phyloP scores from a whole-genome alignment of 2,329 filamentous ascomycete genomes.

The Hypomyces perniciosus region DNA sequence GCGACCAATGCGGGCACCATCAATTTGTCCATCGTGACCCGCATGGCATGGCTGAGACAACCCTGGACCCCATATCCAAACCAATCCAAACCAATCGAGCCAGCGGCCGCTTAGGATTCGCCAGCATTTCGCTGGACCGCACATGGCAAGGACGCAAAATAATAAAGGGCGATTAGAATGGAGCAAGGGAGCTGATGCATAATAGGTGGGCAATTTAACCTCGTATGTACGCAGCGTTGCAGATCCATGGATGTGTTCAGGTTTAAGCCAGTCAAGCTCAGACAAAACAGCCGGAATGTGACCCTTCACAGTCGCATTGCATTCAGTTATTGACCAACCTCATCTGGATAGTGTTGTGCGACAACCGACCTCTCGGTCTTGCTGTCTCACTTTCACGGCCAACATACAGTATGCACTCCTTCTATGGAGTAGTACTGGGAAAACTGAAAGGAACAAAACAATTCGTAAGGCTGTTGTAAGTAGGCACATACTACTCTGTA shows the following conservation, averaged over 20 bases:
- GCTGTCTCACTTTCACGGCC: too few species aligned
- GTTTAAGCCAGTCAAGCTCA: background rate
- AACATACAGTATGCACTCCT: too few species aligned
- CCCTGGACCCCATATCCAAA: background rate
- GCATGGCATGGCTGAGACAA: slow-evolving; percentile 1
- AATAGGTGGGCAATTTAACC: too few species aligned
- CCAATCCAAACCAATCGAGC: background rate
- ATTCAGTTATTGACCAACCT: too few species aligned
- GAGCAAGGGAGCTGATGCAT: background rate
- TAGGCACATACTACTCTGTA: too few species aligned
- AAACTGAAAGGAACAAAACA: too few species aligned
- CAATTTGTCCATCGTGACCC: slow-evolving; percentile 2
- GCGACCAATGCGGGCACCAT: background rate
- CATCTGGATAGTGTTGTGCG: too few species aligned
- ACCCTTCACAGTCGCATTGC: too few species aligned
- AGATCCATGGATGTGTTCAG: background rate
- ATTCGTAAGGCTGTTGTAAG: too few species aligned
- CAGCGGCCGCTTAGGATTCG: background rate
- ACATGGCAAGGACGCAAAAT: background rate
- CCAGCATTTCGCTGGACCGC: background rate
- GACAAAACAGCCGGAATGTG: too few species aligned
- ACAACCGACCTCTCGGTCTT: too few species aligned
- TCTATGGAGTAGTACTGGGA: too few species aligned
- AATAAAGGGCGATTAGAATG: background rate
- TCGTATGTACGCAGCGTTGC: background rate